Evolutionary conservation across 441 rosid species (phyloP).

Genomic region (Bocquillonia castaneifolia): DNA sequence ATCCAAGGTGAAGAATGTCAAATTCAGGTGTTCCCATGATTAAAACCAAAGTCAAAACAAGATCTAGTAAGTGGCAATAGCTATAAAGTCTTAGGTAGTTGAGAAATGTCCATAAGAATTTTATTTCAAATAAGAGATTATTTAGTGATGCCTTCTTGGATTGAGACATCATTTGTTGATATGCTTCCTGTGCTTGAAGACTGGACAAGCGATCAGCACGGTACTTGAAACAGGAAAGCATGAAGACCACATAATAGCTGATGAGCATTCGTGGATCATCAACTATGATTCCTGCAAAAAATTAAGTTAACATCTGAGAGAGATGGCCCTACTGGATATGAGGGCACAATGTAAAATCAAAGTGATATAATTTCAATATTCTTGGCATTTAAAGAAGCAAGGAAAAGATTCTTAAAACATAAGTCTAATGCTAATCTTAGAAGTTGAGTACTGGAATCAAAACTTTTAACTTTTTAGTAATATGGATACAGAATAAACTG

Average conservation of each 20-base stretch:
- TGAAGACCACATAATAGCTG: conserved; percentile 73
- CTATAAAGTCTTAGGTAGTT: conserved; percentile 87
- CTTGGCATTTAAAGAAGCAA: not conserved
- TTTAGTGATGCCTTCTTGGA: conserved; percentile 65
- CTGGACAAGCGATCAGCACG: conserved; percentile 73
- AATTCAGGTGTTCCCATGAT: conserved; percentile 96
- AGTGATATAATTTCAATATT: not conserved
- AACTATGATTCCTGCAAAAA: conserved; percentile 63
- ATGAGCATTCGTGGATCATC: conserved; percentile 85
- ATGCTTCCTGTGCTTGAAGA: conserved; percentile 61
- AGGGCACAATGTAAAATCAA: not conserved
- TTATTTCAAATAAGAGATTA: conserved; percentile 82
- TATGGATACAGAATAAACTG: not conserved
- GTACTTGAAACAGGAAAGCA: conserved; percentile 83
- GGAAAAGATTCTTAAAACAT: not conserved
- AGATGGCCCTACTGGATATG: conserved; percentile 2
- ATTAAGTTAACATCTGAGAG: conserved; percentile 16
- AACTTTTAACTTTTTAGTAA: not conserved
- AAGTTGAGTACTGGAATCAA: not conserved
- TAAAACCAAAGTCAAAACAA: conserved; percentile 80
- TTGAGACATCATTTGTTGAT: conserved; percentile 70
- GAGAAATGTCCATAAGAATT: conserved; percentile 91
- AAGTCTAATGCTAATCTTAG: conserved; percentile 1
- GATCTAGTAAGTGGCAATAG: conserved; percentile 86
- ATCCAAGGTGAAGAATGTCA: conserved; percentile 94